Evolutionary conservation across 169 alveolate species (phyloP), one percentile per base, ranked within the genome.

Genomic region (Condylostoma magnum): DNA sequence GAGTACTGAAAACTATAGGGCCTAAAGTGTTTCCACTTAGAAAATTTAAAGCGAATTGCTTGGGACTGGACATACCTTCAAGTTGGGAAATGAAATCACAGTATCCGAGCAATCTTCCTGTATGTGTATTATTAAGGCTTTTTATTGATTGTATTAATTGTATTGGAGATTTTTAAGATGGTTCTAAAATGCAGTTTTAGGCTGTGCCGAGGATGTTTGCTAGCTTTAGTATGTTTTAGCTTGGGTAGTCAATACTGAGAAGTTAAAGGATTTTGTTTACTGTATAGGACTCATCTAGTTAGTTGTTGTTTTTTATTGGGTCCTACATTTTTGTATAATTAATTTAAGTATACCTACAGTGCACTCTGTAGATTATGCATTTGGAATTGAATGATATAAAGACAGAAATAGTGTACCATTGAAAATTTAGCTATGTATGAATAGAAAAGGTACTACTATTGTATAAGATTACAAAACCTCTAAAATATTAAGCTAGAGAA

Each of bases 1-100:
- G 94, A 38, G 97, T 82, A 12, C 85, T 84, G 63, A 93, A 91
- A 34, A 82, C 81, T 30, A 93, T 84, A 1, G 96, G 93, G 0
- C 96, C 95, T 20, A 93, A 68, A 36, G 63, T 63, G 53, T 92
- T 92, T 0, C 67, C 38, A 12, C 72, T 78, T 30, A 88, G 69
- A 3, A 92, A 51, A 12, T 57, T 27, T 70, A 63, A n/a, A 8
- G 83, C 74, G 0, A 60, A 76, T n/a, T n/a, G n/a, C n/a, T n/a
- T n/a, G n/a, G n/a, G n/a, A n/a, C n/a, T n/a, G n/a, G n/a, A n/a
- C n/a, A n/a, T n/a, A 0, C 25, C 25, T 2, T 22, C 73, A 27
- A 12, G 57, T 15, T n/a, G 38, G 2, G n/a, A 15, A 22, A 38
- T 22, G 12, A 65, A 36, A 6, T 57, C 47, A 12, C 76, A 38